Conservation (phyloP, 306 rosid species). For the Vigna angularis region DNA sequence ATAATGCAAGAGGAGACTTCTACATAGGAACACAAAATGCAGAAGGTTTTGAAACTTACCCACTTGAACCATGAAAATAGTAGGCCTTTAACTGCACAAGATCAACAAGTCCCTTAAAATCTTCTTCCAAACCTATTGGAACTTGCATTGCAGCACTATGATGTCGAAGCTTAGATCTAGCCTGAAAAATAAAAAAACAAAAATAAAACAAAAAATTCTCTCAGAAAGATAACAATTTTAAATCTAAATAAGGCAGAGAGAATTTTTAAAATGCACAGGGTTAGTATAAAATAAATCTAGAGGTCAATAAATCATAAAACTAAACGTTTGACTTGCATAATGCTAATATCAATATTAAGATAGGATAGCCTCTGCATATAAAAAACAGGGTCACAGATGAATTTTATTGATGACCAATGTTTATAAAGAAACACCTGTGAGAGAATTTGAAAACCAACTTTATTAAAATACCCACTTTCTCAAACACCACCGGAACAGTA, state of each 20-base stretch:
- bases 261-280: background rate
- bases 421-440: background rate
- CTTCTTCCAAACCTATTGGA: slow-evolving; percentile 95
- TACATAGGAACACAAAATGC: slow-evolving; percentile 4
- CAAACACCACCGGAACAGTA: slow-evolving; percentile 8
- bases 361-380: background rate
- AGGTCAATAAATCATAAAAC: slow-evolving; percentile 21
- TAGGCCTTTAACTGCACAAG: slow-evolving; percentile 89
- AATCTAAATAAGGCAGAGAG: slow-evolving; percentile 10
- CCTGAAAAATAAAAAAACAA: slow-evolving; percentile 54
- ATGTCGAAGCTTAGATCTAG: slow-evolving; percentile 96
- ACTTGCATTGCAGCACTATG: slow-evolving; percentile 97
- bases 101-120: slow-evolving; percentile 91
- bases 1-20: background rate
- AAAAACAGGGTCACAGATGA: background rate
- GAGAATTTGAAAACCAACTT: slow-evolving; percentile 30
- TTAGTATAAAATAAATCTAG: slow-evolving; percentile 26
- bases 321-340: slow-evolving; percentile 1
- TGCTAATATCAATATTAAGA: background rate
- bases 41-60: slow-evolving; percentile 62
- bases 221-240: slow-evolving; percentile 8
- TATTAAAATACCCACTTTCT: background rate
- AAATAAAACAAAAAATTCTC: background rate
- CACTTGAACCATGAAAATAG: slow-evolving; percentile 84
- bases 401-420: slow-evolving; percentile 4